phyloP scores from a whole-genome alignment of 1,139 yeast genomes.

The Saccharomycopsis hybrid region DNA sequence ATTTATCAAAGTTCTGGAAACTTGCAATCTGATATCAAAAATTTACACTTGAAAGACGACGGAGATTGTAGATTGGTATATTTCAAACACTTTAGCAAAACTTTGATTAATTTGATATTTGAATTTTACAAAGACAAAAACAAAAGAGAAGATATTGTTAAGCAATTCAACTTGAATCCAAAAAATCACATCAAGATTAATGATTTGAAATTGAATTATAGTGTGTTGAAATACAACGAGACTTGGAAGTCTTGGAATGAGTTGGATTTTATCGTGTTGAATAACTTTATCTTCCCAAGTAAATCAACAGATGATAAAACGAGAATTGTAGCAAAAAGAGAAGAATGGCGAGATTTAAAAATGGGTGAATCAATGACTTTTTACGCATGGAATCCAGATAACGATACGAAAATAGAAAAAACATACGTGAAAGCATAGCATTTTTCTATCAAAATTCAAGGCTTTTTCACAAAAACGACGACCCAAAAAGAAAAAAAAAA shows the following conservation, averaged over 20 bases:
- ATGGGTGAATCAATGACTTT: conserved; percentile 10
- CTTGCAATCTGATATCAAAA: conserved; percentile 8
- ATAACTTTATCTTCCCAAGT: conserved; percentile 11
- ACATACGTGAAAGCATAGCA: conserved; percentile 3
- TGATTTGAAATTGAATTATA: conserved; percentile 5
- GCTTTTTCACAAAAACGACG: too few species aligned
- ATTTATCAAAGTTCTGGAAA: conserved; percentile 10
- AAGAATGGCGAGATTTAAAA: background rate
- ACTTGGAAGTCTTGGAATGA: conserved; percentile 20
- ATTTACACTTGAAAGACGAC: background rate
- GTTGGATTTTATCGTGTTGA: conserved; percentile 17
- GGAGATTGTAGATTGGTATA: background rate
- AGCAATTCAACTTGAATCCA: conserved; percentile 14
- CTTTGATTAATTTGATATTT: conserved; percentile 13
- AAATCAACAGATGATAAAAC: background rate
- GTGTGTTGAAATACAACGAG: conserved; percentile 4
- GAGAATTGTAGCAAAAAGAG: conserved; percentile 1
- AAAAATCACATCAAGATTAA: conserved; percentile 17
- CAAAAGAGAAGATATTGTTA: conserved; percentile 10
- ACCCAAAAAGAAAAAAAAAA: too few species aligned
- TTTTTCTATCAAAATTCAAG: too few species aligned
- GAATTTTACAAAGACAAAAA: conserved; percentile 10
- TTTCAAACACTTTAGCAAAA: conserved; percentile 15
- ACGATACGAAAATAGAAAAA: conserved; percentile 1
- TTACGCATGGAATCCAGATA: conserved; percentile 10